These are phyloP conservation scores for Cyclotella choctawhatcheeana DNA, from an alignment of 108 stramenopile genomes.

Conservation along the genomic window DNA sequence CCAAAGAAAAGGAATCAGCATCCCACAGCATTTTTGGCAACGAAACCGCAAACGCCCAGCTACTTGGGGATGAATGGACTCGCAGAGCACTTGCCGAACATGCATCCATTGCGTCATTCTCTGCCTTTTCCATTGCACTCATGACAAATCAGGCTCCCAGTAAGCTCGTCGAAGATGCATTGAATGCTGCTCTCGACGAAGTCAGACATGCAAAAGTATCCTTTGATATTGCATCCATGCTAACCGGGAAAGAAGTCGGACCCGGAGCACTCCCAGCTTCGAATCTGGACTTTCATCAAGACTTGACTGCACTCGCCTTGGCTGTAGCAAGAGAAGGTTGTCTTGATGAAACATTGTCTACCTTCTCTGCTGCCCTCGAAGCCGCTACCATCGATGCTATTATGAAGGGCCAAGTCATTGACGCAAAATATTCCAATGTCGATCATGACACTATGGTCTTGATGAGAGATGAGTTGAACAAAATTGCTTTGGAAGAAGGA, in stretches of 20 bases:
- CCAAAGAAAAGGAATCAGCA: not conserved
- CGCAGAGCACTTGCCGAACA: conserved; percentile 59
- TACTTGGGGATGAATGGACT: conserved; percentile 49
- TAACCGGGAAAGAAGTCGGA: conserved; percentile 40
- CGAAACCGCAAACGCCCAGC: not conserved
- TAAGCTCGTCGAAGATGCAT: conserved; percentile 55
- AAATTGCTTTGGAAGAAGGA: conserved; percentile 57
- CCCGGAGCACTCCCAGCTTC: conserved; percentile 55
- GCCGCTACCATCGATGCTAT: not conserved
- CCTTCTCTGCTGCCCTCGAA: conserved; percentile 50
- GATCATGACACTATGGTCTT: conserved; percentile 22
- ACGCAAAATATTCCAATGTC: conserved; percentile 22
- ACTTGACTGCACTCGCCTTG: conserved; percentile 53
- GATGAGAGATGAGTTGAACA: conserved; percentile 41
- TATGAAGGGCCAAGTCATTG: not conserved
- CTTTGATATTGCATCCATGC: conserved; percentile 51
- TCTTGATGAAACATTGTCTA: conserved; percentile 63
- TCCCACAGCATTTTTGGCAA: not conserved
- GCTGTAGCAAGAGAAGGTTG: conserved; percentile 61
- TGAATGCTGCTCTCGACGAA: conserved; percentile 59
- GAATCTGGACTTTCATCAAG: conserved; percentile 39
- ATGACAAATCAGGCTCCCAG: conserved; percentile 64
- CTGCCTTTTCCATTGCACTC: conserved; percentile 60
- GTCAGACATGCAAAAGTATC: conserved; percentile 58
- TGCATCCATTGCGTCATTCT: conserved; percentile 64